Base-by-base conservation (phyloP, 495 filamentous ascomycete species). In the Neurospora sp. region DNA sequence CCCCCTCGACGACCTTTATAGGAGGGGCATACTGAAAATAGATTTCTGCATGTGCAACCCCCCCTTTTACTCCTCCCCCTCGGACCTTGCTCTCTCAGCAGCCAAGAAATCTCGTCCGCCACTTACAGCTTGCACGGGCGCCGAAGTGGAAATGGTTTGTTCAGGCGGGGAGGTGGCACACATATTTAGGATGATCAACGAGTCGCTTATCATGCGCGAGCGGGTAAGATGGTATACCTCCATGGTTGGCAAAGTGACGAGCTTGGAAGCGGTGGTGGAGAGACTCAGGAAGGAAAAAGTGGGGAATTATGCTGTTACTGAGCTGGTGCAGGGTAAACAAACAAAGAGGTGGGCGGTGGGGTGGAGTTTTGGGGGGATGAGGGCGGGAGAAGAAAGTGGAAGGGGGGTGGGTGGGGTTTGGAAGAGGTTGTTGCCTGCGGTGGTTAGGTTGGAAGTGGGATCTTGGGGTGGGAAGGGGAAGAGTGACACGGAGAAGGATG, bases 21-120 rank as follows among this genome's bases (percentile, higher is more conserved):
- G 0, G 7, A 14, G 14, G 7, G 41, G 4, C 10, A 18, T 44
- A 18, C 14, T n/a, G 16, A 44, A 3, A 5, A 85, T 97, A 42
- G 92, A 97, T 79, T 98, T 98, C 77, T 90, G 88, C 68, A 97
- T 98, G 89, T 94, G 90, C 81, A 99, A 99, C 75, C 96, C 96
- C 1, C 96, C 96, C 0, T 99, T 99, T 82, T 98, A 97, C 83
- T 76, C 86, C 27, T 94, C 93, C 4, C 83, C 86, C 20, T 80
- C 86, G 14, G 92, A 96, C 42, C 88, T 97, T 81, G 81, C 83
- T 35, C 0, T 0, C 10, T 89, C 90, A 0, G 91, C 93, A 0
- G 75, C 82, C 31, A 80, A 85, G 39, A 98, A 98, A 78, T 76
- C 83, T 8, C 84, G 86, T 3, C 89, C 89, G 1, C 93, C 96